Percentiles rank a stretch among this genome's conserved stretches.
These are phyloP conservation scores for Aureoboletus auriporus DNA, from an alignment of 768 basidiomycete species.

Conservation along the genomic window DNA sequence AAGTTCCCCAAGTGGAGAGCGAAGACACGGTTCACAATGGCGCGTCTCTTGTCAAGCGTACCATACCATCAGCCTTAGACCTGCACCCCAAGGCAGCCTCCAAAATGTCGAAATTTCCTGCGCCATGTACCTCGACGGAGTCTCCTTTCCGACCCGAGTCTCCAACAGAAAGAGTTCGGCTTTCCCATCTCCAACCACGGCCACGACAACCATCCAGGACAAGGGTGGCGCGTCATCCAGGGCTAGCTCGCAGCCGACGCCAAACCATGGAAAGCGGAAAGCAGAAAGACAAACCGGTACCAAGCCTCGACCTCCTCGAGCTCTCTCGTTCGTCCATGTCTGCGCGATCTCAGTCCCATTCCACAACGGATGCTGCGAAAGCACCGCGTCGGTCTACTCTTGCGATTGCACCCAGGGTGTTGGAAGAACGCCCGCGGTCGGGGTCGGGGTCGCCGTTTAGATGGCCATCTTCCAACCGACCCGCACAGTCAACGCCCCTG, in stretches of 20 bases:
- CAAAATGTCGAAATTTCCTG: conserved; percentile 10
- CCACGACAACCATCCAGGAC: background rate
- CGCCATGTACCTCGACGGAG: conserved; percentile 14
- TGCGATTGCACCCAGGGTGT: conserved; percentile 1
- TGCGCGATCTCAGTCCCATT: conserved; percentile 5
- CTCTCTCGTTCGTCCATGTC: conserved; percentile 13
- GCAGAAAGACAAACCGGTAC: conserved; percentile 1
- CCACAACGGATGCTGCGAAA: conserved; percentile 2
- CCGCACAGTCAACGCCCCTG: background rate
- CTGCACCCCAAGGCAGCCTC: background rate
- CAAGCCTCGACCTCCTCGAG: conserved; percentile 22
- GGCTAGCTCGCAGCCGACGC: conserved; percentile 11
- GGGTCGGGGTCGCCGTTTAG: background rate
- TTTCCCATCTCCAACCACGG: background rate
- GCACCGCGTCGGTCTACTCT: conserved; percentile 21
- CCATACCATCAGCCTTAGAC: background rate
- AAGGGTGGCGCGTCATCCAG: conserved; percentile 9
- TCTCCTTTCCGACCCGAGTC: conserved; percentile 18
- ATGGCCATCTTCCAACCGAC: background rate
- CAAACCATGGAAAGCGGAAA: conserved; percentile 9
- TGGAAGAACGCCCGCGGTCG: background rate
- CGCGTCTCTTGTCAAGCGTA: conserved; percentile 2
- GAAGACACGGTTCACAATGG: background rate
- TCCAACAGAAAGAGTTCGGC: background rate
- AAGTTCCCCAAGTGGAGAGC: background rate